phyloP scores from a whole-genome alignment of 345 rosid genomes.

The Theobroma cacao region DNA sequence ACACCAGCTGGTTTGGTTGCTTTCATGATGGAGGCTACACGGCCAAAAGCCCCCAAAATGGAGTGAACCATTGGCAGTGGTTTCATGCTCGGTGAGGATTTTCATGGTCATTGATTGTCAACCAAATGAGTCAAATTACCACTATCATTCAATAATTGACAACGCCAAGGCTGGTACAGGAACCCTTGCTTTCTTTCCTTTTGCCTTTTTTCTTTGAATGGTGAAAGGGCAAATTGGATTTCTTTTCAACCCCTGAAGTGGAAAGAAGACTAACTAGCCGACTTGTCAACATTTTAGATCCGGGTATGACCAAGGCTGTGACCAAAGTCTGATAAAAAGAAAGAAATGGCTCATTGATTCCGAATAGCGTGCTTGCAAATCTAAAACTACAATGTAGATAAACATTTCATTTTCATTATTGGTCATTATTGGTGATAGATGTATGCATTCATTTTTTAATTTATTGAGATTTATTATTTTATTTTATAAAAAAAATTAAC shows the following conservation, averaged over 20 bases:
- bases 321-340: not conserved
- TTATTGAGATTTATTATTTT: too few relatives aligned
- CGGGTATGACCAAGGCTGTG: not conserved
- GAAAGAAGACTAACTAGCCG: not conserved
- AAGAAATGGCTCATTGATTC: not conserved
- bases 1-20: slow-evolving; percentile 15
- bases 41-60: not conserved
- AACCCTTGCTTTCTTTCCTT: not conserved
- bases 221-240: not conserved
- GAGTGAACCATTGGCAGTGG: not conserved
- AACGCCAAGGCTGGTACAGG: not conserved
- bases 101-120: not conserved
- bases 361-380: not conserved
- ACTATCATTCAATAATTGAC: not conserved
- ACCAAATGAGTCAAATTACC: not conserved
- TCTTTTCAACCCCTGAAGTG: not conserved
- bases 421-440: too few relatives aligned
- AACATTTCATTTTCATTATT: not conserved
- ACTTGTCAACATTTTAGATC: not conserved
- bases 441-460: too few relatives aligned
- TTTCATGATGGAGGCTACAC: slow-evolving; percentile 13
- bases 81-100: not conserved
- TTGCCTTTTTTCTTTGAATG: not conserved
- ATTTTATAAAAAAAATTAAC: too few relatives aligned
- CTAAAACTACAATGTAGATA: not conserved